Percentiles rank a stretch among this genome's conserved stretches.
Conservation (phyloP, 2,329 filamentous ascomycete genomes). For the Anthostomella pinea region DNA sequence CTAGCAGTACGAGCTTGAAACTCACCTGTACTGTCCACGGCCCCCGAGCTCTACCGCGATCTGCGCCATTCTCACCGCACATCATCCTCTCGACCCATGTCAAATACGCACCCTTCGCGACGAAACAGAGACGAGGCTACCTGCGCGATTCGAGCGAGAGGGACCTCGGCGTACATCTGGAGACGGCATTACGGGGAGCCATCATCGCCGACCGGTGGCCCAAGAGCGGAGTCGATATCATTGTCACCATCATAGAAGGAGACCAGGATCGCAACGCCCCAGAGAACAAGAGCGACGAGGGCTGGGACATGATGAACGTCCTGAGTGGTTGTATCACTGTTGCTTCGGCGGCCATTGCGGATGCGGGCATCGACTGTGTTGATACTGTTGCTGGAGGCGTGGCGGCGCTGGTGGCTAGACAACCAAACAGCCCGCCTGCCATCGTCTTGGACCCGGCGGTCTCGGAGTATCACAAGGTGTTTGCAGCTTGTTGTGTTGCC, state of each 20-base stretch:
- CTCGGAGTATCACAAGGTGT: slow-evolving; percentile 71
- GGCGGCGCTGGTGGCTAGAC: slow-evolving; percentile 66
- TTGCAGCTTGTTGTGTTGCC: slow-evolving; percentile 84
- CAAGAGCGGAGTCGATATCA: slow-evolving; percentile 96
- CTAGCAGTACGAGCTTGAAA: slow-evolving; percentile 70
- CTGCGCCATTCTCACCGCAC: slow-evolving; percentile 87
- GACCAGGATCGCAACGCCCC: slow-evolving; percentile 69
- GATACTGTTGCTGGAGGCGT: slow-evolving; percentile 88
- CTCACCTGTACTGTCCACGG: slow-evolving; percentile 92
- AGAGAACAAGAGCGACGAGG: slow-evolving; percentile 52
- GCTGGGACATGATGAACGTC: slow-evolving; percentile 89
- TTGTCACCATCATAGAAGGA: slow-evolving; percentile 88
- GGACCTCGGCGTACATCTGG: slow-evolving; percentile 85
- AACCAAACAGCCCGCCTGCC: slow-evolving; percentile 34
- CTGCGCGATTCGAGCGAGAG: slow-evolving; percentile 81
- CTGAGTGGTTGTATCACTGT: slow-evolving; percentile 90
- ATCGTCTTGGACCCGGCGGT: slow-evolving; percentile 79
- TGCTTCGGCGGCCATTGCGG: slow-evolving; percentile 85
- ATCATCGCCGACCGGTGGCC: slow-evolving; percentile 95
- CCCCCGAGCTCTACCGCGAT: slow-evolving; percentile 83
- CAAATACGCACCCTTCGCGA: slow-evolving; percentile 95
- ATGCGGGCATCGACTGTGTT: slow-evolving; percentile 94
- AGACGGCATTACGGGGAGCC: slow-evolving; percentile 83
- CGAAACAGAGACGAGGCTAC: slow-evolving; percentile 77
- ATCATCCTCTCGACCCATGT: slow-evolving; percentile 89